These are phyloP conservation scores for Bipolaris victoriae DNA, from an alignment of 2,329 filamentous ascomycete genomes.

Conservation along the genomic window DNA sequence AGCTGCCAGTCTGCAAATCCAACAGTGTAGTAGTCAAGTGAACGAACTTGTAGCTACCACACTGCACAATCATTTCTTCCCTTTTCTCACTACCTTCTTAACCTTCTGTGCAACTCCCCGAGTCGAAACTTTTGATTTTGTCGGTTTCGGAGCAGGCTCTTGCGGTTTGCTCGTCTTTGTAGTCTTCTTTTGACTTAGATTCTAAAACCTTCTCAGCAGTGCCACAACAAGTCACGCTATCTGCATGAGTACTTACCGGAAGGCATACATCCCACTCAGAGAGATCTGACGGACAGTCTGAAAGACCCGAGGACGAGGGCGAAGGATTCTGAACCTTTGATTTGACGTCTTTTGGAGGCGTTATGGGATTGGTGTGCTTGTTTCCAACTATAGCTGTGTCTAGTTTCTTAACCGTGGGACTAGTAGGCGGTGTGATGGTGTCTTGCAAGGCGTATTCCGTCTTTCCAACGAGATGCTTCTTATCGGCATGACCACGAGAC, in stretches of 20 bases:
- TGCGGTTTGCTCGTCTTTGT: neutral
- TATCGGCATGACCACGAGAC: constrained; percentile 4
- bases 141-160: neutral
- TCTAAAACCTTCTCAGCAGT: neutral
- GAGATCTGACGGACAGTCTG: constrained; percentile 27
- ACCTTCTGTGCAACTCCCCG: constrained; percentile 12
- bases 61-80: neutral
- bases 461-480: constrained; percentile 11
- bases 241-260: constrained; percentile 8
- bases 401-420: neutral
- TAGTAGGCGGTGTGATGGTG: neutral
- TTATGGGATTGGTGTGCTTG: neutral
- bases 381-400: neutral
- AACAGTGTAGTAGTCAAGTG: neutral
- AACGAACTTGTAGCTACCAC: neutral
- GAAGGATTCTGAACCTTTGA: neutral
- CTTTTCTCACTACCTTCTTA: constrained; percentile 6
- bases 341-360: neutral
- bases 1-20: neutral
- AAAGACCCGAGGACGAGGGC: constrained; percentile 15
- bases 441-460: constrained; percentile 10
- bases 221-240: neutral
- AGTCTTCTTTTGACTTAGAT: neutral
- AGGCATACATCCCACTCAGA: constrained; percentile 18
- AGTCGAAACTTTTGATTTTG: constrained; percentile 2